Evolutionary conservation across 305 asterid genomes (phyloP).

Genomic region (Fraxinus nigra): DNA sequence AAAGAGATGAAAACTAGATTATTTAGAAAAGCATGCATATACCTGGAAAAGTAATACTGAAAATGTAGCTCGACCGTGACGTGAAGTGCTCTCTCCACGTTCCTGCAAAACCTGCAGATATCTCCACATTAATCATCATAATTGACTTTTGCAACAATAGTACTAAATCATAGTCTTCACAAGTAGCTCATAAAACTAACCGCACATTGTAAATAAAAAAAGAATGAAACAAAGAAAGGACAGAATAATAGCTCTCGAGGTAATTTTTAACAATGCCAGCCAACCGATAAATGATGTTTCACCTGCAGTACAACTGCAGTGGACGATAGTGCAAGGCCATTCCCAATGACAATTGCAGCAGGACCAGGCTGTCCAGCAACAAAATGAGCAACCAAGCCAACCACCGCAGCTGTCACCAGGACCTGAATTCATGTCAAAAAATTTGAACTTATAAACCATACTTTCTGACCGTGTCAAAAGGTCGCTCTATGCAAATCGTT

Average conservation of each 20-base stretch:
- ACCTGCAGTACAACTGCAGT: constrained; percentile 99
- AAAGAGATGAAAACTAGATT: constrained; percentile 15
- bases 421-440: constrained; percentile 55
- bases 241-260: background rate
- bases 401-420: constrained; percentile 78
- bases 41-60: constrained; percentile 99
- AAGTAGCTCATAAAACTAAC: background rate
- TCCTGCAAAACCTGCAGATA: constrained; percentile 91
- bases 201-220: background rate
- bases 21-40: constrained; percentile 20
- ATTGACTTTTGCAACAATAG: constrained; percentile 15
- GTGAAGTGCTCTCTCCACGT: constrained; percentile 99
- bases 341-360: constrained; percentile 95
- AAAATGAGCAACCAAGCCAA: constrained; percentile 75
- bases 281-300: constrained; percentile 14
- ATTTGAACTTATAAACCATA: background rate
- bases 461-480: background rate
- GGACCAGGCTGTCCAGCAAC: constrained; percentile 89
- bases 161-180: background rate
- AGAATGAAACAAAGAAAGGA: background rate
- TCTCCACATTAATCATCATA: constrained; percentile 25
- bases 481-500: constrained; percentile 8
- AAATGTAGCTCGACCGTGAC: constrained; percentile 98
- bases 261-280: background rate
- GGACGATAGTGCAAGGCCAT: constrained; percentile 98